phyloP scores from a whole-genome alignment of 306 rosid genomes.

The Acacia acuminata region DNA sequence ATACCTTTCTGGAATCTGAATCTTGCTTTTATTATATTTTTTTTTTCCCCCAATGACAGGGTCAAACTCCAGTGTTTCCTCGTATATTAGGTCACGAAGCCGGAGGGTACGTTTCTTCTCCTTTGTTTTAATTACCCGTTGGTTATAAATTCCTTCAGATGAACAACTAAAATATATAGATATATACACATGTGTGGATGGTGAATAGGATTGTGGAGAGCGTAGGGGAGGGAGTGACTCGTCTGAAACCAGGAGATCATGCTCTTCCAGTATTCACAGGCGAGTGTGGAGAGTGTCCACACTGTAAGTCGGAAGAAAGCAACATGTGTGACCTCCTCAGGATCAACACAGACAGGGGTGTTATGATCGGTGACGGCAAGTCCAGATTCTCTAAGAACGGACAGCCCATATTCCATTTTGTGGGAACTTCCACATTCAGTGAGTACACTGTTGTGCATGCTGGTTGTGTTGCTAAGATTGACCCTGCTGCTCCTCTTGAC shows the following conservation, averaged over 20 bases:
- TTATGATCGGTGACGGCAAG: slow-evolving; percentile 52
- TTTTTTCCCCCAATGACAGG: slow-evolving; percentile 33
- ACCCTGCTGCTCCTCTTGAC: slow-evolving; percentile 70
- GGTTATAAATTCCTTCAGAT: not conserved
- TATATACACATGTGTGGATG: not conserved
- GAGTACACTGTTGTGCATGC: slow-evolving; percentile 62
- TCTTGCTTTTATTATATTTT: not conserved
- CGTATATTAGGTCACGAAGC: slow-evolving; percentile 76
- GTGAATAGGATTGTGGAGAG: slow-evolving; percentile 46
- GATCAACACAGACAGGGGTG: slow-evolving; percentile 61
- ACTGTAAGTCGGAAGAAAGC: slow-evolving; percentile 67
- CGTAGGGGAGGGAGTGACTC: slow-evolving; percentile 65
- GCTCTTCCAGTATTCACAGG: slow-evolving; percentile 70
- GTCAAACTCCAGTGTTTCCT: slow-evolving; percentile 65
- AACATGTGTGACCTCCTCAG: slow-evolving; percentile 71
- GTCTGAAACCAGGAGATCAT: slow-evolving; percentile 60
- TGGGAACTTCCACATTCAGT: slow-evolving; percentile 71
- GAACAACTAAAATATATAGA: not conserved
- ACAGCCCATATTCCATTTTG: slow-evolving; percentile 58
- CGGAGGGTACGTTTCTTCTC: slow-evolving; percentile 47
- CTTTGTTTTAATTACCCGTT: not conserved
- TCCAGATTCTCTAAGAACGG: slow-evolving; percentile 59
- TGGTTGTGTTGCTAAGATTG: slow-evolving; percentile 61
- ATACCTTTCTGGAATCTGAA: not conserved
- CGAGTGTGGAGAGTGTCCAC: slow-evolving; percentile 59